A percentile compares a stretch with the other conserved stretches of the same genome.
These are phyloP conservation scores for Pseudonitzschia pungens DNA, from an alignment of 108 stramenopile species.

Conservation along the genomic window DNA sequence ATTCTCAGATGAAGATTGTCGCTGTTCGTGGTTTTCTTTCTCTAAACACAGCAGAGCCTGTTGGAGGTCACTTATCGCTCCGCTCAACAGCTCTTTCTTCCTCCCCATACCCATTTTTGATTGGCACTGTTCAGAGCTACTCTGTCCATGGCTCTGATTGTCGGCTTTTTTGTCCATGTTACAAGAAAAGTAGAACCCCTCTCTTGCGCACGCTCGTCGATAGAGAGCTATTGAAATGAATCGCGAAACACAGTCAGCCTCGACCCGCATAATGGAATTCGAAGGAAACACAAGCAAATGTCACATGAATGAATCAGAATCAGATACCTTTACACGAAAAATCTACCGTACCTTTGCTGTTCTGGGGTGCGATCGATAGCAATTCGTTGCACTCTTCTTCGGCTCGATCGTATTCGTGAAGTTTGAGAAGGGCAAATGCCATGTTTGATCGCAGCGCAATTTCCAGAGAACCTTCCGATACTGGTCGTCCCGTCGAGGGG, in stretches of 20 bases:
- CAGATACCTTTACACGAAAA: too few species aligned
- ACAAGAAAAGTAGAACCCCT: constrained; percentile 22
- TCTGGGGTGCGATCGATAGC: constrained; percentile 20
- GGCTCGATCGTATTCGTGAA: constrained; percentile 34
- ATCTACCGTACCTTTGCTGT: constrained; percentile 28
- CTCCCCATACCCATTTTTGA: neutral
- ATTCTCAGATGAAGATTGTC: constrained; percentile 5
- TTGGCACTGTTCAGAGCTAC: neutral
- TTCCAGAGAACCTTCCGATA: neutral
- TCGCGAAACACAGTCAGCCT: neutral
- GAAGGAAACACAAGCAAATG: neutral
- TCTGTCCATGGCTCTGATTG: too few species aligned
- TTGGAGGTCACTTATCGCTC: constrained; percentile 36
- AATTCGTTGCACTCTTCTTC: constrained; percentile 33
- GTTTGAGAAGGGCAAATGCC: constrained; percentile 37
- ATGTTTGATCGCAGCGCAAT: constrained; percentile 38
- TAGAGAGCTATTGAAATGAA: constrained; percentile 25
- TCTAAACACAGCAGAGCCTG: constrained; percentile 25
- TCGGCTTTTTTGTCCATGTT: neutral
- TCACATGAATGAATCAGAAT: neutral
- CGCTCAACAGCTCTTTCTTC: constrained; percentile 10
- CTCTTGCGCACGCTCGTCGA: constrained; percentile 43
- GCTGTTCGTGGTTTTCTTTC: constrained; percentile 5
- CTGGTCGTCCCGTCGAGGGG: neutral
- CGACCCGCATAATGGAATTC: neutral